A percentile compares a stretch with the other conserved stretches of the same genome.
Evolutionary conservation across 208 protist genomes (phyloP).

Genomic region (Acanthamoeba healyi): DNA sequence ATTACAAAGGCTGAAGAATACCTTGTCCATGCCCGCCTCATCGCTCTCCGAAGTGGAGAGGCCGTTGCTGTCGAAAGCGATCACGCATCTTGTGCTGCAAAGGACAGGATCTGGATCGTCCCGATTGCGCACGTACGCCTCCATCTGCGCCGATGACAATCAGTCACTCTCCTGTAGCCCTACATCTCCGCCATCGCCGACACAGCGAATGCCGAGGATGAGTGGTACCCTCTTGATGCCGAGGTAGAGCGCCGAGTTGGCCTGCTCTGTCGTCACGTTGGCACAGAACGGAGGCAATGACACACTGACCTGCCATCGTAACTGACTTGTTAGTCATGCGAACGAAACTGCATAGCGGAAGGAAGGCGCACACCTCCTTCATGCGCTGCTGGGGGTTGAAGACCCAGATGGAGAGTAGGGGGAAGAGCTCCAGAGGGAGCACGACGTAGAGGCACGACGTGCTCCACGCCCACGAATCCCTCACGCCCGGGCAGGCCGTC

Average conservation of each 20-base stretch:
- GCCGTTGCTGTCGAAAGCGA: background rate
- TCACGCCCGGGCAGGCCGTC: background rate
- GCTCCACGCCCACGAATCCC: slow-evolving; percentile 7
- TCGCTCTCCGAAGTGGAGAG: background rate
- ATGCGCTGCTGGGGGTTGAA: slow-evolving; percentile 46
- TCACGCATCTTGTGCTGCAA: background rate
- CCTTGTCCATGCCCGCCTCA: background rate
- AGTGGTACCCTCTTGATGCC: background rate
- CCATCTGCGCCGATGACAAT: background rate
- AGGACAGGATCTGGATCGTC: background rate
- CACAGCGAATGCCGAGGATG: too few species aligned
- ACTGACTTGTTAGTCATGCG: too few species aligned
- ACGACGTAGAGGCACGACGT: slow-evolving; percentile 34
- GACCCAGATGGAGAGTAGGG: slow-evolving; percentile 42
- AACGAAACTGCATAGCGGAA: too few species aligned
- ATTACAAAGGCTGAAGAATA: too few species aligned
- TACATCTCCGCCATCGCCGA: too few species aligned
- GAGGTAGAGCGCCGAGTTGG: slow-evolving; percentile 35
- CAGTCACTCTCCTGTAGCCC: too few species aligned
- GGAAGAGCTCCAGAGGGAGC: slow-evolving; percentile 33
- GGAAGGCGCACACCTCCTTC: background rate
- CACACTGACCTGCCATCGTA: background rate
- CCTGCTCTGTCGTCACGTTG: slow-evolving; percentile 1
- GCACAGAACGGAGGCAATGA: background rate
- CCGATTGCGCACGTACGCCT: slow-evolving; percentile 11